Conservation (phyloP, 345 rosid genomes). For the Carallia brachiata region DNA sequence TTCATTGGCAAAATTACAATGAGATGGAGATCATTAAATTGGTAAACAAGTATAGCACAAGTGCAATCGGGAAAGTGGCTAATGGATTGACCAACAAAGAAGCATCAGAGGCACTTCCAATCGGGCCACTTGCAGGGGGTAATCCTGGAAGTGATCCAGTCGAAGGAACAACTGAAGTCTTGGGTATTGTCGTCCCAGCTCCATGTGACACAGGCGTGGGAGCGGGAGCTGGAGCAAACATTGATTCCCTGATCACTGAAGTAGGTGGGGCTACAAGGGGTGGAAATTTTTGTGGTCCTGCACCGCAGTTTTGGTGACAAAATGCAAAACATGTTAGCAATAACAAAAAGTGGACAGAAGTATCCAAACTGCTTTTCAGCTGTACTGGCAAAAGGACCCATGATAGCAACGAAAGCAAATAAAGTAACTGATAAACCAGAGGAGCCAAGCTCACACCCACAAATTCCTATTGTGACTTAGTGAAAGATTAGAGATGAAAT, state of each 20-base stretch:
- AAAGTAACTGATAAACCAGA: neutral
- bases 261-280: conserved; percentile 80
- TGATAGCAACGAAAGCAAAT: neutral
- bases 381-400: neutral
- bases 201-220: conserved; percentile 52
- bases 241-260: conserved; percentile 43
- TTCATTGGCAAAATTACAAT: conserved; percentile 27
- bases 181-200: conserved; percentile 39
- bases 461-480: neutral
- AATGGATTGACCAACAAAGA: conserved; percentile 33
- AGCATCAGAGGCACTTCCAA: conserved; percentile 52
- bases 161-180: conserved; percentile 45
- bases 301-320: conserved; percentile 27
- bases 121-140: conserved; percentile 54
- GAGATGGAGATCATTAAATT: conserved; percentile 26
- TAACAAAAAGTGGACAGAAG: neutral
- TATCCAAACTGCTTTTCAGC: neutral
- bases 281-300: conserved; percentile 73
- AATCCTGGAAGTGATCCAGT: conserved; percentile 59
- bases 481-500: neutral
- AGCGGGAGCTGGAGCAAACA: conserved; percentile 51
- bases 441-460: neutral
- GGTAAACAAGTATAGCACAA: conserved; percentile 24
- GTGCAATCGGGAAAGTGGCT: conserved; percentile 18
- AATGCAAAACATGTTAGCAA: neutral